Evolutionary conservation across 2,329 filamentous ascomycete species (phyloP).

Genomic region (Aspergillus awamori): DNA sequence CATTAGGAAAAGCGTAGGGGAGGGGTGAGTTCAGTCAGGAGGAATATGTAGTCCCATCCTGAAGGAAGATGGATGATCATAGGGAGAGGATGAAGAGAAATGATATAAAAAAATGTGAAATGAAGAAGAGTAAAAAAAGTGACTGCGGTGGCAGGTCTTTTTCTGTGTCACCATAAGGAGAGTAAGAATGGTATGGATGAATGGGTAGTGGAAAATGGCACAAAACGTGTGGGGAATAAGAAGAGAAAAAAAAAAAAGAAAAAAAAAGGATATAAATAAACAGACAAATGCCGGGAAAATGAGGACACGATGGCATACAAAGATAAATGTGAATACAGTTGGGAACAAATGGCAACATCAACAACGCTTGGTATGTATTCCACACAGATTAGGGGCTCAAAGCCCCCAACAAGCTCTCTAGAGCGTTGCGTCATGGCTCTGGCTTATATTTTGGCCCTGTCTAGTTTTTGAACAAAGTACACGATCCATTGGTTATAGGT

Average conservation of each 20-base stretch:
- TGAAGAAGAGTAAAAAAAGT: conserved; percentile 23
- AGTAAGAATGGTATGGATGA: conserved; percentile 21
- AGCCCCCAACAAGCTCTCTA: not conserved
- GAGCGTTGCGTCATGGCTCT: conserved; percentile 13
- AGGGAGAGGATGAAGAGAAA: conserved; percentile 17
- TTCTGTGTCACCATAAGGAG: conserved; percentile 25
- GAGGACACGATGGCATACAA: conserved; percentile 14
- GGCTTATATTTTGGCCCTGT: conserved; percentile 12
- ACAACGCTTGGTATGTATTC: conserved; percentile 12
- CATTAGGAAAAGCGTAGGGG: conserved; percentile 14
- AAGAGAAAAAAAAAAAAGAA: conserved; percentile 27
- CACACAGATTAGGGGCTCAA: conserved; percentile 11
- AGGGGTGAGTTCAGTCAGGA: not conserved
- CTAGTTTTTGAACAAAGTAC: conserved; percentile 22
- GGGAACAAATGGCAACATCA: conserved; percentile 27
- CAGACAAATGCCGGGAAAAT: conserved; percentile 20
- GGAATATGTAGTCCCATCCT: conserved; percentile 1
- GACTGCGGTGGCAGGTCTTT: conserved; percentile 16
- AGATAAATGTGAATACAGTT: conserved; percentile 22
- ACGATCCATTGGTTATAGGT: conserved; percentile 8
- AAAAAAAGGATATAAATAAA: conserved; percentile 26
- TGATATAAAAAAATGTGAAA: conserved; percentile 14
- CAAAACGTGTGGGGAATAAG: conserved; percentile 42
- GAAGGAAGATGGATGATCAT: not conserved
- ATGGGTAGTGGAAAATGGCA: conserved; percentile 14